A percentile compares a stretch with the other conserved stretches of the same genome.
phyloP scores from a whole-genome alignment of 2,329 filamentous ascomycete genomes.

The Colletotrichum magnum region DNA sequence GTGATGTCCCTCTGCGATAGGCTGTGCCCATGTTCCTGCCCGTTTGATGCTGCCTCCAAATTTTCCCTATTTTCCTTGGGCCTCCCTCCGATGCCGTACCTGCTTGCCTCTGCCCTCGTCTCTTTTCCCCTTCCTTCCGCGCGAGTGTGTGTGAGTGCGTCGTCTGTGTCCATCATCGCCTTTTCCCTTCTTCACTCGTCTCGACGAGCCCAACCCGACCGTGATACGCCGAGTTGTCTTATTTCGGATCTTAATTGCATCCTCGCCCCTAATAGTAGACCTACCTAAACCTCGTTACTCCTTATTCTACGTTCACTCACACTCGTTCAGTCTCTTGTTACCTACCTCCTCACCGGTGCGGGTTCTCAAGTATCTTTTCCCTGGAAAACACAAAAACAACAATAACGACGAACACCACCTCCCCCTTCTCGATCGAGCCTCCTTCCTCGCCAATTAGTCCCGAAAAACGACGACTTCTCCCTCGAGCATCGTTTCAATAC shows the following conservation, averaged over 20 bases:
- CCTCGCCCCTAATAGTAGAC: constrained; percentile 35
- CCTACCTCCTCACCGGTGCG: constrained; percentile 2
- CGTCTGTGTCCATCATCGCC: constrained; percentile 31
- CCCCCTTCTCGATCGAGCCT: constrained; percentile 17
- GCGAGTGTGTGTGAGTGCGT: constrained; percentile 24
- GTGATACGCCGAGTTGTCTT: constrained; percentile 24
- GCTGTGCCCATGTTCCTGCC: constrained; percentile 37
- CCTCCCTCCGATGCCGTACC: constrained; percentile 36
- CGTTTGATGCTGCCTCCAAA: constrained; percentile 25
- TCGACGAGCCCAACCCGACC: constrained; percentile 22
- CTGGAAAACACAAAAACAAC: background rate
- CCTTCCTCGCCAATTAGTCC: constrained; percentile 18
- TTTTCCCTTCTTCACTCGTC: constrained; percentile 26
- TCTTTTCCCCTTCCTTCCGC: constrained; percentile 24
- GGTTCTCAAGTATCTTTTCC: constrained; percentile 17
- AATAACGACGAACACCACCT: background rate
- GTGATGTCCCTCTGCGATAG: constrained; percentile 25
- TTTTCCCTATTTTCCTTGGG: constrained; percentile 34
- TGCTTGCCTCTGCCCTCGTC: constrained; percentile 15
- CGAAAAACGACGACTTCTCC: constrained; percentile 14
- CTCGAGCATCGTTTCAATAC: background rate
- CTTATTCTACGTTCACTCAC: constrained; percentile 25
- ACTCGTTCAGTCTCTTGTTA: constrained; percentile 33
- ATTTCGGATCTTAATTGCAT: constrained; percentile 27
- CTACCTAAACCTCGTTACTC: constrained; percentile 18